Evolutionary conservation across 2,329 filamentous ascomycete species (phyloP), one percentile per base, ranked within the genome.

Genomic region (Trichophyton mentagrophytes): DNA sequence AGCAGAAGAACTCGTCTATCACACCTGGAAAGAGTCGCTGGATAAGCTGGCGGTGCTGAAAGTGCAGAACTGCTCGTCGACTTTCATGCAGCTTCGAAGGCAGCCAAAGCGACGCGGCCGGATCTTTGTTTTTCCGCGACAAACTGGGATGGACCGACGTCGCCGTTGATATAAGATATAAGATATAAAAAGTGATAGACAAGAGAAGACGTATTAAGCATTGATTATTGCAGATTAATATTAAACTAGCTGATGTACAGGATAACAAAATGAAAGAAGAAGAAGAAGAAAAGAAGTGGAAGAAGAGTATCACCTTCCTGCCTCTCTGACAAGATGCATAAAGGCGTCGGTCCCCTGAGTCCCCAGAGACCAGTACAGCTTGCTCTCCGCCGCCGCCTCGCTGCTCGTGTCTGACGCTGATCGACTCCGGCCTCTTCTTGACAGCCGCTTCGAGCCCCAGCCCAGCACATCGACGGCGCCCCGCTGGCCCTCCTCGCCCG

Each of bases 401-500:
- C 36, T 4, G 36, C 20, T 15, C n/a, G 25, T 15, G 8, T 36
- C 53, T 15, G 22, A 20, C 36, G 60, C 40, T 11, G 17, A n/a
- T n/a, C 46, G 44, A 6, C 42, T 49, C 5, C 57, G 60, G n/a
- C 30, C 17, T 15, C 25, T 17, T 25, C 22, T 42, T 8, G 20
- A 44, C 3, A 60, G n/a, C 11, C 47, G 58, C 58, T 66, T 66
- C 4, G 67, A 64, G 9, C 69, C 69, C 68, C 68, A 71, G 47
- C 69, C 69, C 20, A 72, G 62, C 58, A 70, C 66, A 44, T 66
- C 67, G 40, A 65, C 64, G 30, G 67, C 67, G 1, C 64, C 63
- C 46, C 64, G 61, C 56, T 66, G 64, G 25, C 72, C 69, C 60
- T 76, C 68, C 27, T 75, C 70, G 57, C 76, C 71, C 1, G 71